phyloP scores from a whole-genome alignment of 1,284 basidiomycete species.

The Cerioporus squamosus region DNA sequence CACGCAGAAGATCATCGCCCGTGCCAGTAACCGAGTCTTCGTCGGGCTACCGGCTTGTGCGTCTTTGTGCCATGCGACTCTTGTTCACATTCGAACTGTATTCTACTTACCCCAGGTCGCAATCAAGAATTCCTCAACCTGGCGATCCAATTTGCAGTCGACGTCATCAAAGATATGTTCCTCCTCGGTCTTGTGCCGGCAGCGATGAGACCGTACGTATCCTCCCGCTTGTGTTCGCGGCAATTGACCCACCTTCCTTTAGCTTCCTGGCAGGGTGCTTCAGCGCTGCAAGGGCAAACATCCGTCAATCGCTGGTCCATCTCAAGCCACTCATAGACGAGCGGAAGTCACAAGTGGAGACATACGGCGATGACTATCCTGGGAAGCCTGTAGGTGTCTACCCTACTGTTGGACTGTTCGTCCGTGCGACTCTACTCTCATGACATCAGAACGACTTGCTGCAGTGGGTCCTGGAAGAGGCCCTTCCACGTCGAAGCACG shows the following conservation, averaged over 20 bases:
- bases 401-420: neutral
- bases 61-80: neutral
- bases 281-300: neutral
- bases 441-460: conserved; percentile 46
- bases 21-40: conserved; percentile 46
- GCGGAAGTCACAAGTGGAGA: conserved; percentile 15
- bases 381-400: conserved; percentile 9
- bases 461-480: conserved; percentile 49
- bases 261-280: neutral
- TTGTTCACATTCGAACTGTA: too few species aligned
- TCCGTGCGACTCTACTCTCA: neutral
- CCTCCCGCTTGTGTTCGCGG: too few species aligned
- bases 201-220: conserved; percentile 1
- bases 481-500: conserved; percentile 35
- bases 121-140: conserved; percentile 19
- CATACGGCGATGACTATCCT: conserved; percentile 10
- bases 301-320: conserved; percentile 1
- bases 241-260: too few species aligned
- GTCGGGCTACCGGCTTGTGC: conserved; percentile 40
- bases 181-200: conserved; percentile 16
- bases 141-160: conserved; percentile 11
- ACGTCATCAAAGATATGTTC: conserved; percentile 9
- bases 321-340: conserved; percentile 25
- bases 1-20: conserved; percentile 9
- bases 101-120: conserved; percentile 10